Percentiles rank a stretch among this genome's conserved stretches.
These are phyloP conservation scores for Aspergillus pseudoterreus DNA, from an alignment of 2,329 filamentous ascomycete genomes.

Conservation along the genomic window DNA sequence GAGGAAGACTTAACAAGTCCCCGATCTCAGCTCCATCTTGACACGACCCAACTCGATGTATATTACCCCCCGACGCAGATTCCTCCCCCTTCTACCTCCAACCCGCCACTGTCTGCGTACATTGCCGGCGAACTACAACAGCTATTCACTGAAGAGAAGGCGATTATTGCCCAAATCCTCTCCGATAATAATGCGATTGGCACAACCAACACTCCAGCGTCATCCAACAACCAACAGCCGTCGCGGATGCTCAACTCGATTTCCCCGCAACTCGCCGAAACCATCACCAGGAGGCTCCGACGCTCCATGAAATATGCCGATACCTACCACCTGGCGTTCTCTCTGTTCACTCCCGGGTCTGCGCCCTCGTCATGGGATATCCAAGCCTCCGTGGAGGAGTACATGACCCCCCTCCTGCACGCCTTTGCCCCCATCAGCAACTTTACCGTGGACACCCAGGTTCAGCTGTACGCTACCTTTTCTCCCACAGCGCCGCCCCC, in stretches of 20 bases:
- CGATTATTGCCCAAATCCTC: conserved; percentile 73
- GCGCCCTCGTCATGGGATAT: conserved; percentile 88
- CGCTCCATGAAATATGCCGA: conserved; percentile 86
- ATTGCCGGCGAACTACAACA: conserved; percentile 73
- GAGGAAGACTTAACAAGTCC: conserved; percentile 45
- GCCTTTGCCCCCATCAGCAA: conserved; percentile 81
- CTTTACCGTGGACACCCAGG: conserved; percentile 93
- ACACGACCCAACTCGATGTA: conserved; percentile 69
- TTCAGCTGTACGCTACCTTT: conserved; percentile 81
- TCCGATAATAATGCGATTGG: conserved; percentile 49
- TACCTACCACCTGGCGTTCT: conserved; percentile 94
- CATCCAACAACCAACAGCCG: conserved; percentile 23
- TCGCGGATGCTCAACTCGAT: conserved; percentile 33
- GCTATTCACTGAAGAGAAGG: conserved; percentile 83
- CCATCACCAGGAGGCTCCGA: conserved; percentile 68
- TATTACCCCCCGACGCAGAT: conserved; percentile 69
- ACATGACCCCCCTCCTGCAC: conserved; percentile 76
- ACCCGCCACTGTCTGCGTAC: conserved; percentile 70
- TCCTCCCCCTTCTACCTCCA: conserved; percentile 63
- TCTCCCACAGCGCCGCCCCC: conserved; percentile 60
- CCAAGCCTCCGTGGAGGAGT: conserved; percentile 72
- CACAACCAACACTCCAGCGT: conserved; percentile 18
- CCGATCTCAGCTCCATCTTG: conserved; percentile 63
- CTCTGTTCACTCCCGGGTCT: conserved; percentile 78
- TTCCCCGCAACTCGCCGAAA: conserved; percentile 49